A percentile compares a stretch with the other conserved stretches of the same genome.
These are phyloP conservation scores for Geotrichum reessii DNA, from an alignment of 1,139 yeast species.

Conservation along the genomic window DNA sequence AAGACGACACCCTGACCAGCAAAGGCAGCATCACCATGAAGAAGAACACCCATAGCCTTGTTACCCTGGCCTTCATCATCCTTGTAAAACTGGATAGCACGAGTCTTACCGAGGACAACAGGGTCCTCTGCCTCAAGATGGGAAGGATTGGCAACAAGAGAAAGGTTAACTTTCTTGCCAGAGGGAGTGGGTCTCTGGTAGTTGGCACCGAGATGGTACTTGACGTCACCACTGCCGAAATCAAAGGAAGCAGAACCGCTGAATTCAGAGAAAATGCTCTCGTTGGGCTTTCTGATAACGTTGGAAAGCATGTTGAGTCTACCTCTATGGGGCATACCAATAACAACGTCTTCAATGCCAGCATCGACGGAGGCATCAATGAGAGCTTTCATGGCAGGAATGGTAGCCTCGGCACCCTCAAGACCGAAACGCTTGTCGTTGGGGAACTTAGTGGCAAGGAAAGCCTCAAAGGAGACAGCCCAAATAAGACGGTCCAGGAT, in stretches of 20 bases:
- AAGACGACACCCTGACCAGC: slow-evolving; percentile 98
- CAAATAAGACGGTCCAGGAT: slow-evolving; percentile 94
- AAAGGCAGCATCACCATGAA: slow-evolving; percentile 99
- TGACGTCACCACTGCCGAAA: slow-evolving; percentile 96
- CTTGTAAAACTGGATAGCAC: slow-evolving; percentile 93
- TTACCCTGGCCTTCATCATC: slow-evolving; percentile 73
- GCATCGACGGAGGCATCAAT: slow-evolving; percentile 89
- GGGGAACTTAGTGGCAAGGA: slow-evolving; percentile 92
- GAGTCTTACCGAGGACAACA: slow-evolving; percentile 94
- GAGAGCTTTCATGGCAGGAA: slow-evolving; percentile 94
- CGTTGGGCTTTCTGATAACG: slow-evolving; percentile 97
- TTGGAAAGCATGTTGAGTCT: slow-evolving; percentile 95
- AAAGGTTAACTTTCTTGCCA: slow-evolving; percentile 91
- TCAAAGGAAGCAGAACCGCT: slow-evolving; percentile 79
- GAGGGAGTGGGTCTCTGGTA: slow-evolving; percentile 98
- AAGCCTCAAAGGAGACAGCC: slow-evolving; percentile 90
- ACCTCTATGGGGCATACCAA: slow-evolving; percentile 99
- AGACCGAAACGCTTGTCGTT: slow-evolving; percentile 97
- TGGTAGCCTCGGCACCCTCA: slow-evolving; percentile 95
- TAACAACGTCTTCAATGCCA: slow-evolving; percentile 92
- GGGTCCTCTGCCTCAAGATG: slow-evolving; percentile 99
- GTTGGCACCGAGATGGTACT: slow-evolving; percentile 98
- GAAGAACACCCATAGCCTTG: slow-evolving; percentile 85
- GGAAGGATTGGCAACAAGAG: slow-evolving; percentile 96
- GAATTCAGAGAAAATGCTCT: slow-evolving; percentile 93